Evolutionary conservation across 371 early-diverging fungal species (phyloP).

Genomic region (Coemansia sp.): DNA sequence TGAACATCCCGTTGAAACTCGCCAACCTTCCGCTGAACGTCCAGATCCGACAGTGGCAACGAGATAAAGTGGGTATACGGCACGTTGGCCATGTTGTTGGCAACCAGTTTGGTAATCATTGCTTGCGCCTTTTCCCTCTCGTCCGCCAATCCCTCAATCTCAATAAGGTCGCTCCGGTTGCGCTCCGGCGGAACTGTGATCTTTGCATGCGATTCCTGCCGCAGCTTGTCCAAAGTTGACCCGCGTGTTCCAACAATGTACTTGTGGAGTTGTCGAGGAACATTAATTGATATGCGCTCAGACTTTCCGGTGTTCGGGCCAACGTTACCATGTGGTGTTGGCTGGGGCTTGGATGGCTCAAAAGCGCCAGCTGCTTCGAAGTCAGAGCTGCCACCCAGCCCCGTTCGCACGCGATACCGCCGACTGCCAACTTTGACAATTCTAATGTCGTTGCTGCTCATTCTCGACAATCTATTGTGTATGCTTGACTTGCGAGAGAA

Average conservation of each 20-base stretch:
- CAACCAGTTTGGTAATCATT: constrained; percentile 12
- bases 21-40: constrained; percentile 25
- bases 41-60: constrained; percentile 21
- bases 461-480: background rate
- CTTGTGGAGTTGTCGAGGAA: constrained; percentile 28
- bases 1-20: constrained; percentile 22
- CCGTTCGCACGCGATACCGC: constrained; percentile 17
- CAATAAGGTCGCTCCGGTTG: constrained; percentile 10
- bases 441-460: background rate
- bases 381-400: constrained; percentile 1
- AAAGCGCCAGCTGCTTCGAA: background rate
- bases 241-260: constrained; percentile 11
- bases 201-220: constrained; percentile 21
- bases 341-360: background rate
- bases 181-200: constrained; percentile 22
- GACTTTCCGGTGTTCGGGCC: background rate
- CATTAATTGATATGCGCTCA: constrained; percentile 1
- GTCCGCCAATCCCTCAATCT: constrained; percentile 19
- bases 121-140: constrained; percentile 12
- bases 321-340: background rate
- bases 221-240: constrained; percentile 3
- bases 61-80: constrained; percentile 47
- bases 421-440: constrained; percentile 18
- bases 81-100: constrained; percentile 11
- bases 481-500: background rate